Evolutionary conservation across 2,329 filamentous ascomycete species (phyloP), one percentile per base, ranked within the genome.

Genomic region (Neopestalotiopsis clavispora): DNA sequence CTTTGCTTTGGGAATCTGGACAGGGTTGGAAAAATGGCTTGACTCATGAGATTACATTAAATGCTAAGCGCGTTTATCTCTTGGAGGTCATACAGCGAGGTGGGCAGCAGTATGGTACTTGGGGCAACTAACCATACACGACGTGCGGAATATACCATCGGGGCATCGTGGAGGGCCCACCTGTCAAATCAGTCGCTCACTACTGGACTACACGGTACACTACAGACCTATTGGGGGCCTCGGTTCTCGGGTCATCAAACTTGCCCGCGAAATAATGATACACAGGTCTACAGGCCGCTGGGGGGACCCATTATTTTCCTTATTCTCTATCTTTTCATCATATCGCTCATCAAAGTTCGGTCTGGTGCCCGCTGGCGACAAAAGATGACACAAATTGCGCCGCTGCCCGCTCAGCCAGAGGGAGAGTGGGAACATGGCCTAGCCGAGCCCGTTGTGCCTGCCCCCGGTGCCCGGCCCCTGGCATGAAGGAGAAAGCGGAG

Each of bases 31-130:
- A 30, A 14, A 17, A 38, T 38, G 34, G 34, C 57, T 59, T 34
- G 57, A 59, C 13, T 59, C 57, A 4, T 42, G 59, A 34, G 34
- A 59, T 28, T 62, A 17, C 34, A 30, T 62, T 66, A 56, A 66
- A 57, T 32, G 63, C 45, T 57, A 66, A 32, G 63, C 63, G 63
- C 63, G 63, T 34, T 32, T 32, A 66, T 56, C 63, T 20, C 34
- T 34, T 14, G 28, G 40, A 64, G 40, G 17, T 38, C 40, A 45
- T 49, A 17, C 40, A 34, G 34, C 12, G n/a, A 23, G 52, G 49
- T 58, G 63, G 45, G 14, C 52, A 28, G 30, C 23, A 38, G 42
- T 57, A 66, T 38, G 63, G 63, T 66, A 66, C 63, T 58, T 40
- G 49, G 23, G 13, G 62, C 28, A 30, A 28, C 62, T 17, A 63